Conservation (phyloP, 495 filamentous ascomycete genomes). For the Penicillium robsamsonii region DNA sequence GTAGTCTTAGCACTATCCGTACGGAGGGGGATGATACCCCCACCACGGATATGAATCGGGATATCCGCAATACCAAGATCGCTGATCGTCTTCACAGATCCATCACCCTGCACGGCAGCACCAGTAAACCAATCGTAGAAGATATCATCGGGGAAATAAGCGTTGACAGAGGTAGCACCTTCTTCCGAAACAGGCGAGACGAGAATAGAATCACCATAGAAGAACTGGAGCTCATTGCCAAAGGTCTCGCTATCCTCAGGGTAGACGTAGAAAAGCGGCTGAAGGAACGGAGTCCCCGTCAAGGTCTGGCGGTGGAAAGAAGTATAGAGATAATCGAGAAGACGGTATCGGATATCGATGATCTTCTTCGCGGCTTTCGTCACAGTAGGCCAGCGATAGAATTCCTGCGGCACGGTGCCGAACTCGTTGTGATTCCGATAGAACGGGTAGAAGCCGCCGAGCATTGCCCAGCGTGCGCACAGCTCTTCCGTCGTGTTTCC, state of each 20-base stretch:
- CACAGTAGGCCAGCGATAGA: constrained; percentile 69
- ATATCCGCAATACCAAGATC: constrained; percentile 58
- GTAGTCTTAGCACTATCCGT: constrained; percentile 64
- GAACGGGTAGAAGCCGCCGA: constrained; percentile 80
- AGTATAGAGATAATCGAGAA: constrained; percentile 82
- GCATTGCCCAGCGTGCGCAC: constrained; percentile 79
- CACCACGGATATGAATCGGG: constrained; percentile 67
- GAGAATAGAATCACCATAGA: constrained; percentile 66
- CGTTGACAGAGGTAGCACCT: constrained; percentile 59
- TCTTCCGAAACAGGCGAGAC: constrained; percentile 69
- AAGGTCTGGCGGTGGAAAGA: constrained; percentile 58
- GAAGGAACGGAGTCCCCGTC: constrained; percentile 62
- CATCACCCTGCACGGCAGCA: constrained; percentile 48
- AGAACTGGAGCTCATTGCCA: constrained; percentile 63
- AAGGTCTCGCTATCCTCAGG: constrained; percentile 63
- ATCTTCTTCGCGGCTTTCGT: constrained; percentile 63
- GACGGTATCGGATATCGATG: constrained; percentile 71
- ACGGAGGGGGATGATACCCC: constrained; percentile 64
- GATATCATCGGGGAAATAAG: constrained; percentile 71
- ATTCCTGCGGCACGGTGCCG: constrained; percentile 62
- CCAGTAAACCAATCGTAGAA: constrained; percentile 77
- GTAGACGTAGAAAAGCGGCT: constrained; percentile 69
- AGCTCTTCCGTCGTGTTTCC: constrained; percentile 72
- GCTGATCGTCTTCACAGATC: constrained; percentile 49
- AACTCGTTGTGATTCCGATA: constrained; percentile 73